These are phyloP conservation scores for Vigna hirtella DNA, from an alignment of 306 rosid species.

Conservation along the genomic window DNA sequence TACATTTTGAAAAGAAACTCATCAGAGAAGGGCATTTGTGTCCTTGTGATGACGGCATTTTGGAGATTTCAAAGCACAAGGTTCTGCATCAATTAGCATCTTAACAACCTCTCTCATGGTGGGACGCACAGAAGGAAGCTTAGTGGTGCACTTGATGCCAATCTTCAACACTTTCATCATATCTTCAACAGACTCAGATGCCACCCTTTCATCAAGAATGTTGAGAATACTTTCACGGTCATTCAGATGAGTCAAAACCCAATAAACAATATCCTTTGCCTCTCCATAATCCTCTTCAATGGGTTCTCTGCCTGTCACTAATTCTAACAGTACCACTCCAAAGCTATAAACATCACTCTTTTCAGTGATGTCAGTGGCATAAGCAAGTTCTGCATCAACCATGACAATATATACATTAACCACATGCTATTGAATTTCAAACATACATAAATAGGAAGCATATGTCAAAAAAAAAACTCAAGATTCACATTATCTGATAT, in stretches of 20 bases:
- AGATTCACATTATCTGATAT: background rate
- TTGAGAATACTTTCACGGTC: conserved; percentile 60
- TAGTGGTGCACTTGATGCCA: conserved; percentile 75
- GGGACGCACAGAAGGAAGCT: conserved; percentile 89
- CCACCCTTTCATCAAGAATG: conserved; percentile 71
- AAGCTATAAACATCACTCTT: conserved; percentile 94
- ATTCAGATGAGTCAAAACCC: conserved; percentile 74
- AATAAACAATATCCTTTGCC: conserved; percentile 86
- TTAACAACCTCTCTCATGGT: conserved; percentile 91
- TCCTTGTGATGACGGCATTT: conserved; percentile 41
- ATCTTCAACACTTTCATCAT: conserved; percentile 86
- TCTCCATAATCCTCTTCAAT: conserved; percentile 88
- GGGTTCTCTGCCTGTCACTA: conserved; percentile 80
- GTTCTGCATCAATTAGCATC: conserved; percentile 80
- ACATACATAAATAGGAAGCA: background rate
- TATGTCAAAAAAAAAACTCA: background rate
- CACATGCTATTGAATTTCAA: conserved; percentile 1
- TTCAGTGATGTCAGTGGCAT: conserved; percentile 72
- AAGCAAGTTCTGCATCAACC: conserved; percentile 79
- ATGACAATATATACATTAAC: background rate
- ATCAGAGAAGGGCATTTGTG: conserved; percentile 28
- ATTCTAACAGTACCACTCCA: conserved; percentile 86
- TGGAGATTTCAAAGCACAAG: conserved; percentile 48
- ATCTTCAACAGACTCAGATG: conserved; percentile 51
- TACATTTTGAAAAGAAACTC: conserved; percentile 18